phyloP scores from a whole-genome alignment of 164 flowering plant genomes.

The Macadamia integrifolia region DNA sequence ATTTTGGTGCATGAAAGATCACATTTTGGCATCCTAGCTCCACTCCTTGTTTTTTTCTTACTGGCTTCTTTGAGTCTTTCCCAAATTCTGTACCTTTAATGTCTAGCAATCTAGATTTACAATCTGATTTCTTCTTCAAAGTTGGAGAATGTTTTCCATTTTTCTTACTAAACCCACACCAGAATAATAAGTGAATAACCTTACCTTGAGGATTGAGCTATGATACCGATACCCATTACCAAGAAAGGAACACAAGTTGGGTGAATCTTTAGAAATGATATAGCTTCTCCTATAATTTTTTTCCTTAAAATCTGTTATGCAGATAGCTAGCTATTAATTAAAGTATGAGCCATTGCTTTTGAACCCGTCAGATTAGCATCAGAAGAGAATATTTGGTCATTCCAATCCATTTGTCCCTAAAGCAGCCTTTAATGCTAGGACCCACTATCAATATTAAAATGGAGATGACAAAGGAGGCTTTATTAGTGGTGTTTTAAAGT shows the following conservation, averaged over 20 bases:
- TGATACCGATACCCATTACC: not conserved
- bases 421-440: not conserved
- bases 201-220: too few relatives aligned
- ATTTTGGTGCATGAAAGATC: not conserved
- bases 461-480: not conserved
- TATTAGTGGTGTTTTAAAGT: not conserved
- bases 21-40: not conserved
- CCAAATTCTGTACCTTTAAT: not conserved
- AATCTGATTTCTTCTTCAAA: not conserved
- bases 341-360: too few relatives aligned
- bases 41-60: too few relatives aligned
- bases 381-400: too few relatives aligned
- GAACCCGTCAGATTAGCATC: too few relatives aligned
- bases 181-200: too few relatives aligned
- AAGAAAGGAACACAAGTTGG: not conserved
- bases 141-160: not conserved
- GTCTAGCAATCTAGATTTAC: not conserved
- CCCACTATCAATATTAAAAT: not conserved
- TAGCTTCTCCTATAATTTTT: not conserved
- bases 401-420: too few relatives aligned
- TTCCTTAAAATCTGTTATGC: too few relatives aligned
- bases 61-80: not conserved
- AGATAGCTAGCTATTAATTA: too few relatives aligned
- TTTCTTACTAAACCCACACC: too few relatives aligned
- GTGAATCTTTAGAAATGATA: not conserved